phyloP scores from a whole-genome alignment of 441 rosid species.

The Cnidoscolus chayamansa region DNA sequence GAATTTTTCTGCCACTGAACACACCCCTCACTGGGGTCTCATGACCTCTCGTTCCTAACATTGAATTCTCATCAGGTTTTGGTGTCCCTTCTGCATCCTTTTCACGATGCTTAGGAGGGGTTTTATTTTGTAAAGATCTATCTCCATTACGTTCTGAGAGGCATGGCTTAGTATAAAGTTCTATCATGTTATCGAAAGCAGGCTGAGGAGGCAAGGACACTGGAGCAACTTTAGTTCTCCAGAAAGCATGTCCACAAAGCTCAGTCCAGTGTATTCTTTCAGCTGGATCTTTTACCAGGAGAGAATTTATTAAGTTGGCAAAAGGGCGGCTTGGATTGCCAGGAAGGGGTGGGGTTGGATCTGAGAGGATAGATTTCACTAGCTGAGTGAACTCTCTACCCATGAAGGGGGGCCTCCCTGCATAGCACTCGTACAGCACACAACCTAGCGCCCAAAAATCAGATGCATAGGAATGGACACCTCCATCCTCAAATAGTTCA shows the following conservation, averaged over 20 bases:
- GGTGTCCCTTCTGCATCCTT: slow-evolving; percentile 60
- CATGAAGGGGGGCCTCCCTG: slow-evolving; percentile 87
- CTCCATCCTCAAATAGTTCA: slow-evolving; percentile 95
- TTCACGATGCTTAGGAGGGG: slow-evolving; percentile 71
- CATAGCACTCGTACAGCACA: slow-evolving; percentile 87
- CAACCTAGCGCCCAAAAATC: slow-evolving; percentile 99
- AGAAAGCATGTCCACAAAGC: slow-evolving; percentile 82
- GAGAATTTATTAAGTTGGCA: slow-evolving; percentile 77
- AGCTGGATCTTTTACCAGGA: slow-evolving; percentile 87
- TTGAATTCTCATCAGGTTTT: slow-evolving; percentile 62
- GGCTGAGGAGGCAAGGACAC: slow-evolving; percentile 81
- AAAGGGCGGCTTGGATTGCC: slow-evolving; percentile 83
- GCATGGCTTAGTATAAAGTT: slow-evolving; percentile 62
- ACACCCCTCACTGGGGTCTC: slow-evolving; percentile 67
- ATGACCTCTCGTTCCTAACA: slow-evolving; percentile 44
- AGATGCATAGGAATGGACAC: slow-evolving; percentile 93
- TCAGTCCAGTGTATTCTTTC: slow-evolving; percentile 91
- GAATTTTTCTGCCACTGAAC: slow-evolving; percentile 51
- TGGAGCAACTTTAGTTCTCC: slow-evolving; percentile 57
- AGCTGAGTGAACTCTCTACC: slow-evolving; percentile 86
- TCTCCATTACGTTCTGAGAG: slow-evolving; percentile 77
- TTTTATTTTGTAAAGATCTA: slow-evolving; percentile 54
- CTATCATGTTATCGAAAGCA: slow-evolving; percentile 78
- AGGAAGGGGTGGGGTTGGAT: slow-evolving; percentile 83
- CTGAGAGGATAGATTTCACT: slow-evolving; percentile 84